These are phyloP conservation scores for Claviceps sp. DNA, from an alignment of 2,329 filamentous ascomycete species.

Conservation along the genomic window DNA sequence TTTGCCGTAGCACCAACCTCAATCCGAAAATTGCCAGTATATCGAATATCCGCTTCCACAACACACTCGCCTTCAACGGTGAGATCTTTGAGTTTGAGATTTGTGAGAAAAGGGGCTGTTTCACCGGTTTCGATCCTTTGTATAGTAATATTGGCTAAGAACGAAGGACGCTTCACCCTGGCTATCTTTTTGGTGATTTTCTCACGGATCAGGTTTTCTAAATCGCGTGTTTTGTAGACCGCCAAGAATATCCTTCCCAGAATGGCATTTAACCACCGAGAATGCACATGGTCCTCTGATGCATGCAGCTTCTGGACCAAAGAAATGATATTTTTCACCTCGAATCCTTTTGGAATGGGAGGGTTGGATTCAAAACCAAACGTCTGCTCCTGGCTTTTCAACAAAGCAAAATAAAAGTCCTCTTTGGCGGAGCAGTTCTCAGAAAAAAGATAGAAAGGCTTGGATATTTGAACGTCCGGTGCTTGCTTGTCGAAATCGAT, in stretches of 20 bases:
- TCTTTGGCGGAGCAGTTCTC: slow-evolving; percentile 95
- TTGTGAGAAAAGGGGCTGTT: slow-evolving; percentile 76
- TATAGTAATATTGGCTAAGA: slow-evolving; percentile 75
- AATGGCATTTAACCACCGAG: slow-evolving; percentile 85
- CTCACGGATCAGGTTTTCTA: slow-evolving; percentile 64
- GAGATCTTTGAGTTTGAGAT: slow-evolving; percentile 74
- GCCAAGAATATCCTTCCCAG: slow-evolving; percentile 80
- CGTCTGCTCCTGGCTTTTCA: slow-evolving; percentile 68
- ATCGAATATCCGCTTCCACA: slow-evolving; percentile 76
- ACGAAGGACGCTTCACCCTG: slow-evolving; percentile 79
- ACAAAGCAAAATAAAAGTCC: slow-evolving; percentile 90
- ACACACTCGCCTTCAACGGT: slow-evolving; percentile 85
- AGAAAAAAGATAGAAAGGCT: slow-evolving; percentile 87
- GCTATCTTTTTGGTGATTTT: slow-evolving; percentile 96
- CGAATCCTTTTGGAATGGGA: slow-evolving; percentile 62
- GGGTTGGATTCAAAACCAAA: slow-evolving; percentile 39
- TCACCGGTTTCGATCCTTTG: slow-evolving; percentile 77
- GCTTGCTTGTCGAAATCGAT: slow-evolving; percentile 36
- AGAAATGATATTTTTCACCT: slow-evolving; percentile 74
- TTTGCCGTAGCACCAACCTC: slow-evolving; percentile 88
- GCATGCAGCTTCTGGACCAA: slow-evolving; percentile 85
- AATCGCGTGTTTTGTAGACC: slow-evolving; percentile 69
- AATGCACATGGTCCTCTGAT: slow-evolving; percentile 80
- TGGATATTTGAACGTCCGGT: slow-evolving; percentile 46
- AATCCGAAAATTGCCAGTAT: slow-evolving; percentile 77